phyloP scores from a whole-genome alignment of 371 early-diverging fungal genomes.

The Nematocida sp. region DNA sequence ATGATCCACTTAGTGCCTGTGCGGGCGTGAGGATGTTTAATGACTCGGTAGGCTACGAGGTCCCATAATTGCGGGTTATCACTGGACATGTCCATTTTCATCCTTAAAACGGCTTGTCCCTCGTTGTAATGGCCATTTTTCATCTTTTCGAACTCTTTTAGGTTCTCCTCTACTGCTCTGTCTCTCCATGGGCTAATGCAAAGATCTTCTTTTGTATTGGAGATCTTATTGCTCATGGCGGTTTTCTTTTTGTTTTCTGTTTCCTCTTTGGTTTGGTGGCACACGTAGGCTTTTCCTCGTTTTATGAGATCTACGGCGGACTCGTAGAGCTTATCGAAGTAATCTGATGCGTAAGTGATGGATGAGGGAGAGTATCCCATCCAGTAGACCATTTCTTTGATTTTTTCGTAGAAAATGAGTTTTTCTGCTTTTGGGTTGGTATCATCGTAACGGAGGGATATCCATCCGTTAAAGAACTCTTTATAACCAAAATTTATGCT shows the following conservation, averaged over 20 bases:
- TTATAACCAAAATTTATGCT: slow-evolving; percentile 97
- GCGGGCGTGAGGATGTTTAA: slow-evolving; percentile 77
- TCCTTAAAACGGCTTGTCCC: slow-evolving; percentile 83
- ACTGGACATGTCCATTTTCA: slow-evolving; percentile 93
- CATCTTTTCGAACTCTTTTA: slow-evolving; percentile 90
- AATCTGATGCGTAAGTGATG: slow-evolving; percentile 90
- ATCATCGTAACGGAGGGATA: slow-evolving; percentile 93
- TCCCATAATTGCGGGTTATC: slow-evolving; percentile 99
- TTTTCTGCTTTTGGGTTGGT: slow-evolving; percentile 98
- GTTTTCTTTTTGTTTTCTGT: slow-evolving; percentile 78
- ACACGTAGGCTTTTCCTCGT: slow-evolving; percentile 86
- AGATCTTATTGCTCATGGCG: slow-evolving; percentile 51
- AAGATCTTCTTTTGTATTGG: slow-evolving; percentile 70
- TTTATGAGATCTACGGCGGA: slow-evolving; percentile 72
- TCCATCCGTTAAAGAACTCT: slow-evolving; percentile 78
- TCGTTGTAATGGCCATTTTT: slow-evolving; percentile 85
- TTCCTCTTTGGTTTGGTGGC: slow-evolving; percentile 87
- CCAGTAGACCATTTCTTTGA: slow-evolving; percentile 87
- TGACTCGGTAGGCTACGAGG: slow-evolving; percentile 87
- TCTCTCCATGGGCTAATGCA: slow-evolving; percentile 86
- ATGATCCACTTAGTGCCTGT: slow-evolving; percentile 87
- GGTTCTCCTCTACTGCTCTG: slow-evolving; percentile 81
- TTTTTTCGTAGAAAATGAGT: slow-evolving; percentile 84
- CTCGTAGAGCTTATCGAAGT: slow-evolving; percentile 71
- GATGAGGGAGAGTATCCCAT: slow-evolving; percentile 87